A percentile compares a stretch with the other conserved stretches of the same genome.
Conservation (phyloP, 2,329 filamentous ascomycete species). For the Trichoderma atrobrunneum region DNA sequence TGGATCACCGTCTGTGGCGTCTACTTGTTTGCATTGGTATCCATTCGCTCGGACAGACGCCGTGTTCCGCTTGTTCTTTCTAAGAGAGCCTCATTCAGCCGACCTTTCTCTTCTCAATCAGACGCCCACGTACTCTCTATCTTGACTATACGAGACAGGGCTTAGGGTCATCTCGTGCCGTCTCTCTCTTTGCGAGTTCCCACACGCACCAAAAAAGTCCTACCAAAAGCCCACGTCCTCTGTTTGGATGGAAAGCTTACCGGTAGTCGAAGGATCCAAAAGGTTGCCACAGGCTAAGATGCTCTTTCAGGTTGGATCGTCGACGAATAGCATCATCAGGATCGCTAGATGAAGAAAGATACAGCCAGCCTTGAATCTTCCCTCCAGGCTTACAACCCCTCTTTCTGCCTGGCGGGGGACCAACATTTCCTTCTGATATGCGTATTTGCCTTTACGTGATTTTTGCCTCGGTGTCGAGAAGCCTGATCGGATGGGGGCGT, state of each 20-base stretch:
- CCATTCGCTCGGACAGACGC: not conserved
- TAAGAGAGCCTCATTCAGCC: not conserved
- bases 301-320: not conserved
- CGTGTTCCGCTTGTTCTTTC: not conserved
- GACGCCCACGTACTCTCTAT: not conserved
- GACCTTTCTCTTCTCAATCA: not conserved
- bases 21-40: not conserved
- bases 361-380: not conserved
- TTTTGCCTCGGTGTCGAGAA: not conserved
- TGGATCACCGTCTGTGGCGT: conserved; percentile 4
- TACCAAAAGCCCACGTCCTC: not conserved
- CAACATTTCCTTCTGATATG: not conserved
- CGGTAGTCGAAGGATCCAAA: not conserved
- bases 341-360: not conserved
- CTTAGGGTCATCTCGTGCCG: not conserved
- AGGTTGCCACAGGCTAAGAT: not conserved
- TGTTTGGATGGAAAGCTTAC: not conserved
- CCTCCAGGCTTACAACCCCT: not conserved
- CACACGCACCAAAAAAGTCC: not conserved
- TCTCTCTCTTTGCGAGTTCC: not conserved
- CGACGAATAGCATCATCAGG: conserved; percentile 3
- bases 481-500: not conserved
- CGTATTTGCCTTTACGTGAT: not conserved
- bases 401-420: not conserved
- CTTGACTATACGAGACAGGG: not conserved